Conservation (phyloP, 2,329 filamentous ascomycete species). For the Pseudofabraea citricarpa region DNA sequence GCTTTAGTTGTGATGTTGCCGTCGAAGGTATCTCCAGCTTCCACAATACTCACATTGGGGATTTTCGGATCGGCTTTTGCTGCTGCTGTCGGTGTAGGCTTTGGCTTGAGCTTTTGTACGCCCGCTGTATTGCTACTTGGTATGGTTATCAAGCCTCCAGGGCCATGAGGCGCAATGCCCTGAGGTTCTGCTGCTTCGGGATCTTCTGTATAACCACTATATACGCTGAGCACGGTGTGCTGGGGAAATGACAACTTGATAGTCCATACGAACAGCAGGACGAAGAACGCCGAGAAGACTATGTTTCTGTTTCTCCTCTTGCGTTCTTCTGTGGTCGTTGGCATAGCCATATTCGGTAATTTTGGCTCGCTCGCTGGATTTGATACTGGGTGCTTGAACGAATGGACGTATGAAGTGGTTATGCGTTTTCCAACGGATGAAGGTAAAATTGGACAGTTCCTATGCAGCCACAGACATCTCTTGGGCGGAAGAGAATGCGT, state of each 20-base stretch:
- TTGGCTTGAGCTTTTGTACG: not conserved
- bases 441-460: too few relatives aligned
- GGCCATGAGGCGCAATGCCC: not conserved
- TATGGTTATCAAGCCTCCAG: not conserved
- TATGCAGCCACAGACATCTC: too few relatives aligned
- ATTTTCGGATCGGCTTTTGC: conserved; percentile 3
- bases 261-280: conserved; percentile 21
- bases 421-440: too few relatives aligned
- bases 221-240: conserved; percentile 13
- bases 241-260: conserved; percentile 19
- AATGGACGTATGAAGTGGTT: too few relatives aligned
- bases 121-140: not conserved
- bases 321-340: conserved; percentile 15
- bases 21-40: conserved; percentile 14
- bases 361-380: too few relatives aligned
- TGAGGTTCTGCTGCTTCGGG: not conserved
- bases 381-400: too few relatives aligned
- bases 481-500: too few relatives aligned
- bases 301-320: conserved; percentile 19
- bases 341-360: conserved; percentile 5
- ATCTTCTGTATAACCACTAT: conserved; percentile 7
- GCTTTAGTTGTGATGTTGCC: conserved; percentile 24
- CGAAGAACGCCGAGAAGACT: conserved; percentile 15
- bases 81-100: not conserved
- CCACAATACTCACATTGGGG: not conserved